Evolutionary conservation across 352 stramenopile species (phyloP).

Genomic region (Pythium insidiosum): DNA sequence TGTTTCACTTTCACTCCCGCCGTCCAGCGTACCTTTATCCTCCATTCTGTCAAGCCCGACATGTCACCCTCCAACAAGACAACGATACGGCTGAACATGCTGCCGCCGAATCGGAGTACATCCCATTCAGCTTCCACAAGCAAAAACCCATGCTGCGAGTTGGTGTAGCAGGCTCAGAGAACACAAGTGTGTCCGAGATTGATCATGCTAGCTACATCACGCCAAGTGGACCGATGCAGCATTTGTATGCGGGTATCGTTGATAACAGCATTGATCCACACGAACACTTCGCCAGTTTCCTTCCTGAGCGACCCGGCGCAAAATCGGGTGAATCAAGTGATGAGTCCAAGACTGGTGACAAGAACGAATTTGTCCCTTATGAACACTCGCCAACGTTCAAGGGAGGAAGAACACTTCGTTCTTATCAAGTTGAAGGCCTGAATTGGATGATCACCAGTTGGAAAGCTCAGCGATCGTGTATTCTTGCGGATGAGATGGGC

Average conservation of each 20-base stretch:
- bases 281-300: constrained; percentile 84
- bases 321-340: too few relatives aligned
- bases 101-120: constrained; percentile 36
- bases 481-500: constrained; percentile 90
- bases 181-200: constrained; percentile 12
- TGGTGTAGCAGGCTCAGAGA: constrained; percentile 10
- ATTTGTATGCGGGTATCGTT: constrained; percentile 81
- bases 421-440: constrained; percentile 82
- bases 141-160: constrained; percentile 61
- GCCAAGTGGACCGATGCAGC: constrained; percentile 79
- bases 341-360: constrained; percentile 13
- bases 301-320: constrained; percentile 27
- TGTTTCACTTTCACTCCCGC: constrained; percentile 80
- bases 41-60: constrained; percentile 48
- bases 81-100: constrained; percentile 28
- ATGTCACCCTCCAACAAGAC: constrained; percentile 37
- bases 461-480: constrained; percentile 83
- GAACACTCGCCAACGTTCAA: constrained; percentile 86
- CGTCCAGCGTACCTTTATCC: constrained; percentile 59
- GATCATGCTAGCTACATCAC: constrained; percentile 54
- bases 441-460: constrained; percentile 88
- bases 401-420: constrained; percentile 65
- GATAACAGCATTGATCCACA: constrained; percentile 87
- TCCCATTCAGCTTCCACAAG: constrained; percentile 63
- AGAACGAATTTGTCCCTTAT: constrained; percentile 83